phyloP scores from a whole-genome alignment of 768 basidiomycete genomes.

The Xerocomellus dryophilus region DNA sequence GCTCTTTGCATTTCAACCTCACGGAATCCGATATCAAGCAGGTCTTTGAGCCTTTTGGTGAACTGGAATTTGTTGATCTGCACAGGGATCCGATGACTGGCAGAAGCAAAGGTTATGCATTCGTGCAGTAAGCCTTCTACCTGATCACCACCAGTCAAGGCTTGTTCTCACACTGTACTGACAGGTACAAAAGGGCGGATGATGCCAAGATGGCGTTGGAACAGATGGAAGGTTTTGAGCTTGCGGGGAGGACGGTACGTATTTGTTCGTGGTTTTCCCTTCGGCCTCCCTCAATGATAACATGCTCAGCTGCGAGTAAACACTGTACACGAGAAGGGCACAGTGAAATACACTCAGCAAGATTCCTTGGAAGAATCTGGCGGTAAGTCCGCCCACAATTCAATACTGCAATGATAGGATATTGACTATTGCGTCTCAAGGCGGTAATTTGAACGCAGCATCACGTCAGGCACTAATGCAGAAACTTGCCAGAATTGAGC shows the following conservation, averaged over 20 bases:
- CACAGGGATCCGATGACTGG: constrained; percentile 94
- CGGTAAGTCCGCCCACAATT: constrained; percentile 45
- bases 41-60: constrained; percentile 98
- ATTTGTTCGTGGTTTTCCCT: constrained; percentile 4
- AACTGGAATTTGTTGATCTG: constrained; percentile 97
- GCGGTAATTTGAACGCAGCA: constrained; percentile 96
- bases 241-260: constrained; percentile 87
- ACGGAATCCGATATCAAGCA: constrained; percentile 97
- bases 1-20: constrained; percentile 94
- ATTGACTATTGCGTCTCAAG: constrained; percentile 39
- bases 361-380: constrained; percentile 88
- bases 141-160: neutral
- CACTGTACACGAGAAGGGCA: constrained; percentile 89
- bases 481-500: constrained; percentile 96
- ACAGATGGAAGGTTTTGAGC: constrained; percentile 98
- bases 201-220: constrained; percentile 96
- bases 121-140: constrained; percentile 74
- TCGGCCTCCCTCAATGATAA: constrained; percentile 16
- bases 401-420: neutral
- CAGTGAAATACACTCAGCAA: constrained; percentile 67
- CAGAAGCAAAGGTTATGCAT: constrained; percentile 95
- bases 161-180: constrained; percentile 1
- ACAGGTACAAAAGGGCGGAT: constrained; percentile 83
- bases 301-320: constrained; percentile 72
- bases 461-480: constrained; percentile 99